Conservation (phyloP, 192 early-diverging fungal species). For the Backusella circina region DNA sequence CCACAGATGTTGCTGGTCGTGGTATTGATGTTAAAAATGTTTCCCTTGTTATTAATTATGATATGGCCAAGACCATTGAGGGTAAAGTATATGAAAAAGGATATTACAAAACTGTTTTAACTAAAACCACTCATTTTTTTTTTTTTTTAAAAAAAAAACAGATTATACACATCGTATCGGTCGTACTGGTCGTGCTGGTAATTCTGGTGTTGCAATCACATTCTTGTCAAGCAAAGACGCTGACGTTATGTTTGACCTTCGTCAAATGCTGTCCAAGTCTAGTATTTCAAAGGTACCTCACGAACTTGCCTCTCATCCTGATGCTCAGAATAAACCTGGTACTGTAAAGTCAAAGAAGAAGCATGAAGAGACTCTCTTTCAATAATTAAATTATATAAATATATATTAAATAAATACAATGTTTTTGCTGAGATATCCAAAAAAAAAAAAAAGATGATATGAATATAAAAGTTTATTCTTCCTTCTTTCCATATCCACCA, state of each 20-base stretch:
- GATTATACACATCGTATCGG: constrained; percentile 99
- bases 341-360: constrained; percentile 51
- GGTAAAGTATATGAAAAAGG: constrained; percentile 34
- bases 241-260: constrained; percentile 85
- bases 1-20: constrained; percentile 98
- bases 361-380: constrained; percentile 47
- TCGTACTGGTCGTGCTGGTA: constrained; percentile 97
- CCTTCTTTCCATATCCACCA: constrained; percentile 70
- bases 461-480: not conserved
- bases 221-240: constrained; percentile 81
- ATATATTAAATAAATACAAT: too few relatives aligned
- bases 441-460: not conserved
- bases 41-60: constrained; percentile 93
- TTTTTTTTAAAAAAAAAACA: too few relatives aligned
- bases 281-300: constrained; percentile 73
- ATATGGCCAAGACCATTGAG: constrained; percentile 98
- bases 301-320: constrained; percentile 82
- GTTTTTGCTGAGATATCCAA: too few relatives aligned
- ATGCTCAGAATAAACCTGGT: constrained; percentile 76
- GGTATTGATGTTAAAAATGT: constrained; percentile 99
- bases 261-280: constrained; percentile 72
- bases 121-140: not conserved
- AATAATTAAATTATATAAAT: constrained; percentile 25
- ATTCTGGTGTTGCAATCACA: constrained; percentile 84
- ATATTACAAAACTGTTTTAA: not conserved